Evolutionary conservation across 2,329 filamentous ascomycete species (phyloP), one percentile per base, ranked within the genome.

Genomic region (Pseudogymnoascus sp.): DNA sequence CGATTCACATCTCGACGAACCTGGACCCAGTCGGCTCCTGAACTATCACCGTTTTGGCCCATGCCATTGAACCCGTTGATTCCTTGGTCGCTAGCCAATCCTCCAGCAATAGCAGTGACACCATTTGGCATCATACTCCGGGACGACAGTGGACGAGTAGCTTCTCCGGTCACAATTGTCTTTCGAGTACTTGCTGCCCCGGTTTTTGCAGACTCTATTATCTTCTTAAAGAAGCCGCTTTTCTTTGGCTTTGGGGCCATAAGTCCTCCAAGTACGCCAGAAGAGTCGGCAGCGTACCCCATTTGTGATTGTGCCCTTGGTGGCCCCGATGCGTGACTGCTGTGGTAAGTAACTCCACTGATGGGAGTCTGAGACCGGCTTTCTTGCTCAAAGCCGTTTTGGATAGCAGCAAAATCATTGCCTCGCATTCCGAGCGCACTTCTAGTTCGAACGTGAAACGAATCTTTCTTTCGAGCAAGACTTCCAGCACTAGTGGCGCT

Each of bases 401-500:
- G 19, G n/a, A 63, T 37, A 42, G 63, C 65, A 40, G 68, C 44
- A 59, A 71, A 72, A 14, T 68, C 70, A 33, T 77, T 76, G 14
- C 84, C 85, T 24, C 83, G 81, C 63, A 82, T 80, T 42, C 84
- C 86, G 67, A 90, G 75, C 2, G 86, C 85, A 71, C 87, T 91
- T 67, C 85, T 84, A 14, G 87, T 81, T 66, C 87, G 75, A 72
- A 68, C 75, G 72, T 81, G 75, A 71, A 71, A 53, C 14, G 67
- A 67, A 61, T 75, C 75, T 67, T 87, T 88, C 71, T 90, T 89
- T 65, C 93, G 86, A 31, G 92, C 93, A 67, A 96, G 85, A 76
- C 93, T 97, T 62, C 93, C 95, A 14, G 95, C 95, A 76, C 95
- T 97, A 14, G 95, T 97, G 61, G 92, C 90, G 74, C 93, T 97